These are phyloP conservation scores for Amphibolis antarctica DNA, from an alignment of 106 monocot species.

Conservation along the genomic window DNA sequence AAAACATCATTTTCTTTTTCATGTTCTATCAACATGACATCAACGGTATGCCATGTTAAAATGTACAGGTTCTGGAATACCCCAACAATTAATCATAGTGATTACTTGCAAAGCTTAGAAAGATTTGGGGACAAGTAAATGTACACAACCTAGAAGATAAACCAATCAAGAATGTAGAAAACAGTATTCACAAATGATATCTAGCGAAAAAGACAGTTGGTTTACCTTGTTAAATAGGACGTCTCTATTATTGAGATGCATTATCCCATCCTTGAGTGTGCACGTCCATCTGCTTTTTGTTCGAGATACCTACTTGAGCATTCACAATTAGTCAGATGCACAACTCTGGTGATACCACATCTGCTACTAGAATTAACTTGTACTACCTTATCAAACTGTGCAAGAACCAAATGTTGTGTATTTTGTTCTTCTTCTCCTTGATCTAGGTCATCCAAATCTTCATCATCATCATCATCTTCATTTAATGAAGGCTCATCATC, in stretches of 20 bases:
- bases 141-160: neutral
- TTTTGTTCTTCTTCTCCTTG: slow-evolving; percentile 69
- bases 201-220: neutral
- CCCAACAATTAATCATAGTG: too few relatives aligned
- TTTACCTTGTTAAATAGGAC: slow-evolving; percentile 92
- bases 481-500: slow-evolving; percentile 94
- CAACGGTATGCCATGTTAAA: too few relatives aligned
- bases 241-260: slow-evolving; percentile 81
- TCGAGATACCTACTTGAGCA: slow-evolving; percentile 42
- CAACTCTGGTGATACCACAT: neutral
- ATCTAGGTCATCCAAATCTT: slow-evolving; percentile 33
- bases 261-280: slow-evolving; percentile 90
- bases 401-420: slow-evolving; percentile 85
- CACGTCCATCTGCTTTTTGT: slow-evolving; percentile 67
- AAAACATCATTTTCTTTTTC: too few relatives aligned
- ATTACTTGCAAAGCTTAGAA: too few relatives aligned
- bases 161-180: neutral
- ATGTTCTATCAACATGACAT: too few relatives aligned
- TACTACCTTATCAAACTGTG: slow-evolving; percentile 89
- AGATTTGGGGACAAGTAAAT: too few relatives aligned
- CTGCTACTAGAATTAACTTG: neutral
- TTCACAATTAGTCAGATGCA: neutral
- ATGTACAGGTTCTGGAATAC: too few relatives aligned
- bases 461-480: slow-evolving; percentile 71
- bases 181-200: neutral